Evolutionary conservation across 768 basidiomycete species (phyloP).

Genomic region (Rubroboletus satanas): DNA sequence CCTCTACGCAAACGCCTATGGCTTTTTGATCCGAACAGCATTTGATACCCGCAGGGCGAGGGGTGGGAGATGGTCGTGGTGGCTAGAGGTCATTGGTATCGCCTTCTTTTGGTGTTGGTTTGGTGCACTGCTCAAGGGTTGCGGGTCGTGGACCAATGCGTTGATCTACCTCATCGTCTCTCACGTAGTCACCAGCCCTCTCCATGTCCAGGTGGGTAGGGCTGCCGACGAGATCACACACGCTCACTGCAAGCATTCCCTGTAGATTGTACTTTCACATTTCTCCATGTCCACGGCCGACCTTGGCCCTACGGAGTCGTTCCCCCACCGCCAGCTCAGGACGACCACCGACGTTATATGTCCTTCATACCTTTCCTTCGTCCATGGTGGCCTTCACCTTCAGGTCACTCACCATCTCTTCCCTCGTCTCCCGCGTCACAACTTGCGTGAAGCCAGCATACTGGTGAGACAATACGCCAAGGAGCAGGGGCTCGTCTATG

Average conservation of each 20-base stretch:
- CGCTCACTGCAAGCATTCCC: slow-evolving; percentile 5
- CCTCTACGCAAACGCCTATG: slow-evolving; percentile 85
- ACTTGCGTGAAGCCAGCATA: slow-evolving; percentile 74
- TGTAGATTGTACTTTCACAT: slow-evolving; percentile 92
- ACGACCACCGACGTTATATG: slow-evolving; percentile 98
- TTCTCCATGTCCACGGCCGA: slow-evolving; percentile 94
- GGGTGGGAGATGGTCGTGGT: slow-evolving; percentile 76
- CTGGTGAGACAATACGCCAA: slow-evolving; percentile 86
- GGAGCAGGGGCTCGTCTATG: slow-evolving; percentile 81
- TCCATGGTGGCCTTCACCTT: slow-evolving; percentile 96
- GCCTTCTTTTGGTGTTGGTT: slow-evolving; percentile 92
- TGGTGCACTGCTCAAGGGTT: slow-evolving; percentile 59
- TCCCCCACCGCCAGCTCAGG: slow-evolving; percentile 88
- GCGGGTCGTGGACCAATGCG: slow-evolving; percentile 66
- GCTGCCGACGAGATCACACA: background rate
- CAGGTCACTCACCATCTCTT: slow-evolving; percentile 98
- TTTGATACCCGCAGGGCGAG: slow-evolving; percentile 59
- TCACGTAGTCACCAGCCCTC: slow-evolving; percentile 81
- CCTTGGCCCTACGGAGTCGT: slow-evolving; percentile 86
- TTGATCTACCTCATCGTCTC: slow-evolving; percentile 79
- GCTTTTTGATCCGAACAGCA: slow-evolving; percentile 62
- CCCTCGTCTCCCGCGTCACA: slow-evolving; percentile 92
- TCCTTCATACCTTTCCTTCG: slow-evolving; percentile 72
- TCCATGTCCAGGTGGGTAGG: slow-evolving; percentile 83
- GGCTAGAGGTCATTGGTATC: slow-evolving; percentile 70